phyloP scores from a whole-genome alignment of 2,329 filamentous ascomycete species.

The Graphiopsis chlorocephala region DNA sequence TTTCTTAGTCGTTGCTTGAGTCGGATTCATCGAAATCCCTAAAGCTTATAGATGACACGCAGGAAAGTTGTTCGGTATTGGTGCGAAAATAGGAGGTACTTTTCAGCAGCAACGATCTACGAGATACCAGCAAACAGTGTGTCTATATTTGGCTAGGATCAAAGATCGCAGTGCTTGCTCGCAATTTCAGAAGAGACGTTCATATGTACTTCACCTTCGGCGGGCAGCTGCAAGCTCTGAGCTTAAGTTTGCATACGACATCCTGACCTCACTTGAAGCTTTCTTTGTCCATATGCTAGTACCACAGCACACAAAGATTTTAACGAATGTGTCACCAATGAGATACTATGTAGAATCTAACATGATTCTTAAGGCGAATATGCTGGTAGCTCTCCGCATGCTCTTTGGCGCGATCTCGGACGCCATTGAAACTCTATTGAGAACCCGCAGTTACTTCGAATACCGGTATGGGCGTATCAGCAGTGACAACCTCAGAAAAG shows the following conservation, averaged over 20 bases:
- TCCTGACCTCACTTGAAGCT: background rate
- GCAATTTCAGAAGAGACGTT: background rate
- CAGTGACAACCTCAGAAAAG: background rate
- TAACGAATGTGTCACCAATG: background rate
- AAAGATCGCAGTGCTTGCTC: background rate
- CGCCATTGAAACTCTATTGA: background rate
- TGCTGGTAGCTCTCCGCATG: background rate
- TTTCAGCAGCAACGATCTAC: background rate
- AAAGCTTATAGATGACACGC: background rate
- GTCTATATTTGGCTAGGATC: background rate
- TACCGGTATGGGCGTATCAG: background rate
- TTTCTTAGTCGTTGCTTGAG: background rate
- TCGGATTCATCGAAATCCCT: background rate
- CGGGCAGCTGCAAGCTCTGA: background rate
- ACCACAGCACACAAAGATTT: background rate
- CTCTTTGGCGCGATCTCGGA: background rate
- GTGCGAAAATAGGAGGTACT: background rate
- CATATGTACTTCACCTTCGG: background rate
- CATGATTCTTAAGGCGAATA: background rate
- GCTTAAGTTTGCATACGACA: background rate
- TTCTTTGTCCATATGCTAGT: background rate
- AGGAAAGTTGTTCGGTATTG: background rate
- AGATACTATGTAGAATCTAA: background rate
- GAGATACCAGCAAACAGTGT: background rate
- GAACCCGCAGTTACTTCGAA: background rate